Evolutionary conservation across 2,329 filamentous ascomycete genomes (phyloP), one percentile per base, ranked within the genome.

Genomic region (Penicillium sp.): DNA sequence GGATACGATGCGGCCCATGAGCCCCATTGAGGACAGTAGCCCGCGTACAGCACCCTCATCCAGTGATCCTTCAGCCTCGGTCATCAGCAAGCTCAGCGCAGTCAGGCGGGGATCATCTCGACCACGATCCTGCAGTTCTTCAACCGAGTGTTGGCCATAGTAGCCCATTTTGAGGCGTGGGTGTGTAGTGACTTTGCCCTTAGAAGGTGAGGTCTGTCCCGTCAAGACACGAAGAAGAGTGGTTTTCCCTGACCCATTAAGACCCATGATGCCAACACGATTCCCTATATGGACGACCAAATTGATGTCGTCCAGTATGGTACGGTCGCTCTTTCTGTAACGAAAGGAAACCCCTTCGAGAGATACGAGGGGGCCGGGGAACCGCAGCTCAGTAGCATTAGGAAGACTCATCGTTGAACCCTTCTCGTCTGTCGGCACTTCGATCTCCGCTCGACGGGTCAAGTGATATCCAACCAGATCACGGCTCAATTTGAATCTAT

Each of bases 201-300:
- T 71, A 0, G 77, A 78, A 0, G 84, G 81, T 4, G 69, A 70
- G 2, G 75, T 63, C 10, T 74, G 72, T 1, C 77, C 79, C n/a
- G 82, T 80, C 2, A 91, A 75, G 3, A 91, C 68, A 33, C 79
- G 81, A 42, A 91, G 74, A 7, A 94, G 71, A 0, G 87, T 93
- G 1, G 86, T 87, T 63, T 94, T 94, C 2, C 88, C 88, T 1
- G 80, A 78, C 1, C 87, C 88, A 59, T 94, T 94, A 29, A 93
- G 72, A 0, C 87, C 88, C 16, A 87, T 73, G 27, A 94, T 74
- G 0, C 86, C 87, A 16, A 91, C 71, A 1, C 87, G 77, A 48
- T 88, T 84, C 7, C 86, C 84, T 60, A 81, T 79, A 43, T 86
- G 78, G 9, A 94, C 76, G 0, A 82, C 83, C 9, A 94, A 65